Conservation (phyloP, 495 filamentous ascomycete species). For the Rhypophila decipiens region DNA sequence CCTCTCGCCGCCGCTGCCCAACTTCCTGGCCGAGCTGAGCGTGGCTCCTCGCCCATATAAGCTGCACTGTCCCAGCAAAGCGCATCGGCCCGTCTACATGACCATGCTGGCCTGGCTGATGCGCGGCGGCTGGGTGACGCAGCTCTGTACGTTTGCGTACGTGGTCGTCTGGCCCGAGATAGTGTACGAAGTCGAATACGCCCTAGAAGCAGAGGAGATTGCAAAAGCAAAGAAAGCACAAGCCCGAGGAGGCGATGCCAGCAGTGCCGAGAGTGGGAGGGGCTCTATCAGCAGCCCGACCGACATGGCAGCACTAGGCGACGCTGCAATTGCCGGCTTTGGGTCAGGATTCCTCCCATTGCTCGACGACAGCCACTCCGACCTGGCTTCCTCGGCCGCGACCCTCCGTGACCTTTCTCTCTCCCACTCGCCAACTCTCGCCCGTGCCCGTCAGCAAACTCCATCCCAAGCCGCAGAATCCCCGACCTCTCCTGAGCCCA, state of each 20-base stretch:
- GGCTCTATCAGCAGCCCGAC: slow-evolving; percentile 2
- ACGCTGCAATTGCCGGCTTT: slow-evolving; percentile 14
- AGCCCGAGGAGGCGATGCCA: slow-evolving; percentile 8
- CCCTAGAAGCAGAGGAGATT: slow-evolving; percentile 48
- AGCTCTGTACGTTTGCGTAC: slow-evolving; percentile 83
- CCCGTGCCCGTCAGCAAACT: slow-evolving; percentile 2
- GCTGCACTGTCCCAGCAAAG: slow-evolving; percentile 75
- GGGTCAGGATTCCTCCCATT: slow-evolving; percentile 19
- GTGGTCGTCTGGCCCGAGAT: slow-evolving; percentile 61
- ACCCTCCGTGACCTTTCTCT: slow-evolving; percentile 21
- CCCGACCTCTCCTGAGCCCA: not conserved
- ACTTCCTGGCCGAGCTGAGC: slow-evolving; percentile 75
- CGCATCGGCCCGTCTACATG: slow-evolving; percentile 81
- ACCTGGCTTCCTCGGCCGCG: slow-evolving; percentile 13
- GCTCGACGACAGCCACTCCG: slow-evolving; percentile 8
- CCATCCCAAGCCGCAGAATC: not conserved
- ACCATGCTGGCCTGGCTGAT: slow-evolving; percentile 88
- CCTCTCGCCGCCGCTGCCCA: slow-evolving; percentile 69
- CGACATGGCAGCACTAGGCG: slow-evolving; percentile 13
- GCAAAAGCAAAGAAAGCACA: slow-evolving; percentile 21
- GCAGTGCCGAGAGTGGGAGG: slow-evolving; percentile 10
- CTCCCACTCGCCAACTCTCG: slow-evolving; percentile 15
- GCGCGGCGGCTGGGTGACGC: slow-evolving; percentile 85
- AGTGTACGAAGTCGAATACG: slow-evolving; percentile 52
- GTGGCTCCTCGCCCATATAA: slow-evolving; percentile 72